Conservation (phyloP, 2,329 filamentous ascomycete species). For the Colletotrichum australisinense region DNA sequence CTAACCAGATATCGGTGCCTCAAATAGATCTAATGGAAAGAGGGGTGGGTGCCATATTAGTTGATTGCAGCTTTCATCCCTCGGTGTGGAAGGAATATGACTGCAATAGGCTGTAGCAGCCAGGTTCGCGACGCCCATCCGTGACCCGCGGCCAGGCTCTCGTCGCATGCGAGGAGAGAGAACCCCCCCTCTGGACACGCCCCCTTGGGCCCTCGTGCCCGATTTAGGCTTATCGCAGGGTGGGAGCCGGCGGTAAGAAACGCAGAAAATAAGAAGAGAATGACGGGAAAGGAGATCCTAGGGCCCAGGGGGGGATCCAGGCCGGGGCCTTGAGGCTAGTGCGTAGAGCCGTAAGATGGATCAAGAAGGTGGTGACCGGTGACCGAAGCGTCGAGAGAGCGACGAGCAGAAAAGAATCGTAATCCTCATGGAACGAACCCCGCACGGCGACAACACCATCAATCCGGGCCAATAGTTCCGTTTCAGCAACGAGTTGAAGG, state of each 20-base stretch:
- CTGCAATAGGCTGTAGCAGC: slow-evolving; percentile 8
- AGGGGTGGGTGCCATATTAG: slow-evolving; percentile 4
- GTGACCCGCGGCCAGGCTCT: background rate
- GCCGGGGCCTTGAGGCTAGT: too few species aligned
- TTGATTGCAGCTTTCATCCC: slow-evolving; percentile 11
- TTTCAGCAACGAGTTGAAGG: slow-evolving; percentile 10
- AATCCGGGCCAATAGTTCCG: slow-evolving; percentile 25
- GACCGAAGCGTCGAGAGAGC: background rate
- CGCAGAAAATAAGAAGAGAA: background rate
- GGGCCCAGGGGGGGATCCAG: too few species aligned
- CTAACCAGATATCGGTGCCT: background rate
- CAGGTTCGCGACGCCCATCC: background rate
- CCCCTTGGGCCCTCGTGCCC: background rate
- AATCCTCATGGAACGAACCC: slow-evolving; percentile 8
- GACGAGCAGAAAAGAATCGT: background rate
- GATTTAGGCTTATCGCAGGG: slow-evolving; percentile 4
- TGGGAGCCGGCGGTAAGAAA: background rate
- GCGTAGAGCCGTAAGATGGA: background rate
- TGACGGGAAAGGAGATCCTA: background rate
- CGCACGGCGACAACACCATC: slow-evolving; percentile 26
- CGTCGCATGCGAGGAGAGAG: background rate
- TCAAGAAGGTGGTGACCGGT: slow-evolving; percentile 12
- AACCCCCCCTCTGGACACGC: background rate
- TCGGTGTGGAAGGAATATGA: slow-evolving; percentile 1
- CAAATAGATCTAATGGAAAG: slow-evolving; percentile 4